These are phyloP conservation scores for Thelonectria discophora DNA, from an alignment of 2,329 filamentous ascomycete species.

Conservation along the genomic window DNA sequence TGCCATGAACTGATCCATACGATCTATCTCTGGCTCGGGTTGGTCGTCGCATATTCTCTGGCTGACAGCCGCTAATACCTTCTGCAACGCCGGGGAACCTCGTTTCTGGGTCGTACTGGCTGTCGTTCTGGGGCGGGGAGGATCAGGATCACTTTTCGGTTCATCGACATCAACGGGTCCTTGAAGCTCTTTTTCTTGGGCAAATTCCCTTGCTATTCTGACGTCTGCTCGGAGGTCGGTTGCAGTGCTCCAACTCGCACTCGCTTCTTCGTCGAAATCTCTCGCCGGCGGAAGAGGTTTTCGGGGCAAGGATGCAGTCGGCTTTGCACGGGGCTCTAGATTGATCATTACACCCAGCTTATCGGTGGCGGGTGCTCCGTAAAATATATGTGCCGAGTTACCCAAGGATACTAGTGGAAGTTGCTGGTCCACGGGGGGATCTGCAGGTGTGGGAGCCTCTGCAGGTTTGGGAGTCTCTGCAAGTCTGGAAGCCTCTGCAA, in stretches of 20 bases:
- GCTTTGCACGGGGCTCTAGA: not conserved
- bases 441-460: not conserved
- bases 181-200: not conserved
- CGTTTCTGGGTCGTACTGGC: too few relatives aligned
- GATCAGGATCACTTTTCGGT: too few relatives aligned
- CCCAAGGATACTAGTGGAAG: too few relatives aligned
- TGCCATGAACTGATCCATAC: too few relatives aligned
- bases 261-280: not conserved
- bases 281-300: not conserved
- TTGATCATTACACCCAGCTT: not conserved
- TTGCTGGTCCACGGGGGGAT: not conserved
- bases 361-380: too few relatives aligned
- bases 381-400: too few relatives aligned
- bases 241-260: not conserved
- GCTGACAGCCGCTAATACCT: too few relatives aligned
- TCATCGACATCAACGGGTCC: too few relatives aligned
- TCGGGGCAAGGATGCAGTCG: not conserved
- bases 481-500: not conserved
- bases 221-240: not conserved
- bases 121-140: too few relatives aligned
- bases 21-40: too few relatives aligned
- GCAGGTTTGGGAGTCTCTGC: not conserved
- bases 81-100: too few relatives aligned
- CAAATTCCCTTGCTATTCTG: not conserved
- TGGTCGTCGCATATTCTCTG: too few relatives aligned